phyloP scores from a whole-genome alignment of 352 stramenopile genomes.

The Pythium scleroteichum region DNA sequence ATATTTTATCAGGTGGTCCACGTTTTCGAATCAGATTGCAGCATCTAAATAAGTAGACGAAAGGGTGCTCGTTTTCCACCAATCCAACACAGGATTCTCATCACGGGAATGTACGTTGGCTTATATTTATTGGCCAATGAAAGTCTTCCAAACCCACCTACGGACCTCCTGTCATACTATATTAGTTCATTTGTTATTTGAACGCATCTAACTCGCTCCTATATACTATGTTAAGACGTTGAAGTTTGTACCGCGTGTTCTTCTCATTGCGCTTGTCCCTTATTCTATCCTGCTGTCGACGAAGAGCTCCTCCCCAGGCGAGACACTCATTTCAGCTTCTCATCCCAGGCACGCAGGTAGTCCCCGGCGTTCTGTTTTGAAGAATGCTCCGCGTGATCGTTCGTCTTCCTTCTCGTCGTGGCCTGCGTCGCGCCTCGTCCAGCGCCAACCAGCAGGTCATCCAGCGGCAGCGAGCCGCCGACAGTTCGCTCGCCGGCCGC shows the following conservation, averaged over 20 bases:
- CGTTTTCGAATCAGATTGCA: neutral
- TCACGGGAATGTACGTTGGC: too few relatives aligned
- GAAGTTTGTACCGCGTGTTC: constrained; percentile 4
- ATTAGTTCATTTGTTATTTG: too few relatives aligned
- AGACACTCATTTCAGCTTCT: constrained; percentile 2
- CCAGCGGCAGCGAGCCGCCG: constrained; percentile 3
- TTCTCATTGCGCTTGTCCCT: neutral
- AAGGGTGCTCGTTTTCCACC: neutral
- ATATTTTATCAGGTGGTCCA: neutral
- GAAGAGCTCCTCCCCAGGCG: too few relatives aligned
- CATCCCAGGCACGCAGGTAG: neutral
- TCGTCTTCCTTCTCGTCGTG: constrained; percentile 7
- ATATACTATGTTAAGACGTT: constrained; percentile 10
- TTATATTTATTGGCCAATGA: too few relatives aligned
- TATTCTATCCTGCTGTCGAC: neutral
- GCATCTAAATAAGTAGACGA: neutral
- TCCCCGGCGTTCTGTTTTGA: neutral
- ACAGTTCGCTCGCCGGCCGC: constrained; percentile 44
- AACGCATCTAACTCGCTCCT: neutral
- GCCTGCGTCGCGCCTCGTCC: constrained; percentile 1
- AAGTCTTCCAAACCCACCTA: too few relatives aligned
- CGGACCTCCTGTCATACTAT: too few relatives aligned
- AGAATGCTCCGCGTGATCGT: constrained; percentile 22
- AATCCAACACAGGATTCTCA: neutral
- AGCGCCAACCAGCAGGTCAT: neutral